Evolutionary conservation across 1,284 basidiomycete species (phyloP), one percentile per base, ranked within the genome.

Genomic region (Austroboletus niveus): DNA sequence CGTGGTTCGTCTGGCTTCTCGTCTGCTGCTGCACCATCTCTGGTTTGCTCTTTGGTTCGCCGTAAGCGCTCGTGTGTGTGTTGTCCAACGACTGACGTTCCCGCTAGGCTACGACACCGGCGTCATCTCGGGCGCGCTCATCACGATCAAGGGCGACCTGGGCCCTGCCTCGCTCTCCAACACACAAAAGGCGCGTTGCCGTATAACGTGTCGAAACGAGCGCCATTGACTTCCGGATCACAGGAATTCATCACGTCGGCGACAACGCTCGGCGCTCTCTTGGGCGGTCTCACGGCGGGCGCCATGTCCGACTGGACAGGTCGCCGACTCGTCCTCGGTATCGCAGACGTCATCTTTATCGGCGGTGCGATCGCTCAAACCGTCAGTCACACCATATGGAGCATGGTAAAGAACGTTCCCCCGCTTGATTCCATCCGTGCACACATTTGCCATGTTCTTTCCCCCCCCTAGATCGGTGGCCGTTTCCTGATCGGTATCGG

Each of bases 161-260:
- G 87, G 87, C 4, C 75, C 84, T 10, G 66, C 70, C 12, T 64
- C 66, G 9, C 73, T 92, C 11, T 81, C 82, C 1, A 76, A 82
- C 56, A 73, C 76, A 40, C 82, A 91, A 68, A 89, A 89, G 74
- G 86, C 82, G 43, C 67, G 24, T 8, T 34, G 12, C 9, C n/a
- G 6, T 24, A 5, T 11, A 6, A 38, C 15, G 8, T 15, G 35
- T 36, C 39, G 20, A 24, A 24, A 24, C 22, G 22, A 24, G 34
- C 34, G 11, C 34, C 5, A 3, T 15, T 35, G 22, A 24, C 22
- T 5, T 24, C 38, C 9, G 8, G 14, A 10, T 15, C 8, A 8
- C 51, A 88, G 85, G 88, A 91, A 77, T 76, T 89, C 41, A 89
- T 92, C 61, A 92, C 89, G 0, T 87, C 88, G 1, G 75, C 89